Evolutionary conservation across 1,139 yeast genomes (phyloP).

Genomic region (Lodderomyces orthopsilosis): DNA sequence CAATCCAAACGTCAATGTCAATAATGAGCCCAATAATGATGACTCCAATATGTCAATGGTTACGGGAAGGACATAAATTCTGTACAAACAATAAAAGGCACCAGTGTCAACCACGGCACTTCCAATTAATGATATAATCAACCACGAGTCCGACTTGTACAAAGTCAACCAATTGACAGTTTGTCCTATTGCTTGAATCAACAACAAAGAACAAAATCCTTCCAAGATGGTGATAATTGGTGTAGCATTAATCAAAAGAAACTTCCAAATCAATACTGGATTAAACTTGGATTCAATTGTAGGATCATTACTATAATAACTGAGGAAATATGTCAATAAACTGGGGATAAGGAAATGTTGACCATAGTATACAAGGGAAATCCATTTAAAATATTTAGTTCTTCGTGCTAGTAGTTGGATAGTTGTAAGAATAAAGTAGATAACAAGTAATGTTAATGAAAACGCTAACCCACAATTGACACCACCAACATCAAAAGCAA

Average conservation of each 20-base stretch:
- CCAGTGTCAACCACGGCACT: slow-evolving; percentile 77
- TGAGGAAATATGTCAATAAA: slow-evolving; percentile 67
- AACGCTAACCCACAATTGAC: slow-evolving; percentile 83
- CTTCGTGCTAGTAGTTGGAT: slow-evolving; percentile 56
- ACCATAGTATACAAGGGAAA: slow-evolving; percentile 66
- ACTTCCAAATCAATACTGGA: slow-evolving; percentile 55
- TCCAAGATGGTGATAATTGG: slow-evolving; percentile 86
- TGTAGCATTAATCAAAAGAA: slow-evolving; percentile 72
- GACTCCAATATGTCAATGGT: slow-evolving; percentile 77
- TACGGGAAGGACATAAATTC: slow-evolving; percentile 73
- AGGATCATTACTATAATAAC: slow-evolving; percentile 30
- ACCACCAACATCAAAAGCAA: slow-evolving; percentile 96
- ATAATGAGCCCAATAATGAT: slow-evolving; percentile 77
- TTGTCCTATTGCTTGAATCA: slow-evolving; percentile 89
- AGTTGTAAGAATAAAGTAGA: slow-evolving; percentile 73
- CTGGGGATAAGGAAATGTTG: slow-evolving; percentile 87
- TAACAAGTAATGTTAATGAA: slow-evolving; percentile 67
- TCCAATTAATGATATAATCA: slow-evolving; percentile 67
- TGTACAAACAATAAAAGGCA: slow-evolving; percentile 72
- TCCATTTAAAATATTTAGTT: slow-evolving; percentile 46
- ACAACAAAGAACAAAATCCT: slow-evolving; percentile 86
- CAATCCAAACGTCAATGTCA: slow-evolving; percentile 71
- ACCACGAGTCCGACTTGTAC: slow-evolving; percentile 72
- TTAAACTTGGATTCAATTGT: slow-evolving; percentile 7
- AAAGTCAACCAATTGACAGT: slow-evolving; percentile 71